Evolutionary conservation across 208 protist genomes (phyloP).

Genomic region (Acanthamoeba healyi): DNA sequence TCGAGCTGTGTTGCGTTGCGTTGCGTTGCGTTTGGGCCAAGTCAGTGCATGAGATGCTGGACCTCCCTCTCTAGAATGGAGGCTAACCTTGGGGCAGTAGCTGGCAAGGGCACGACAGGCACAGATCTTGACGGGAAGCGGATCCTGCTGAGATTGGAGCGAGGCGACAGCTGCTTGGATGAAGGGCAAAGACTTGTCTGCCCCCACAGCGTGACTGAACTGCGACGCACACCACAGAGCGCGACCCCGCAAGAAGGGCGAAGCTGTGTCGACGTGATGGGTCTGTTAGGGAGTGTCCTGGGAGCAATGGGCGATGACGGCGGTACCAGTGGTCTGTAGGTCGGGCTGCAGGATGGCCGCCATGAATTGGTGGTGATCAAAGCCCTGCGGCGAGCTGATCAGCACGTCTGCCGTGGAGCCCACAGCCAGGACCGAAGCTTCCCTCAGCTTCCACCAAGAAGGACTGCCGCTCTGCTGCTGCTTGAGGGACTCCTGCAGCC

Average conservation of each 20-base stretch:
- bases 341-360: constrained; percentile 16
- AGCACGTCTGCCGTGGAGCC: constrained; percentile 28
- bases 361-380: background rate
- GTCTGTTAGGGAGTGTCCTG: background rate
- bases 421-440: constrained; percentile 42
- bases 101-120: constrained; percentile 64
- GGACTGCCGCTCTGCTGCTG: constrained; percentile 19
- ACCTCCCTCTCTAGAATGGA: background rate
- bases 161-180: constrained; percentile 28
- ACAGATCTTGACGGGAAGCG: constrained; percentile 64
- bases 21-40: background rate
- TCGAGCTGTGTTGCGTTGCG: too few relatives aligned
- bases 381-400: background rate
- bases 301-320: too few relatives aligned
- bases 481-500: background rate
- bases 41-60: background rate
- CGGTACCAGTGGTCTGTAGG: constrained; percentile 40
- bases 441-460: constrained; percentile 70
- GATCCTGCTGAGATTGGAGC: constrained; percentile 34
- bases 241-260: constrained; percentile 57
- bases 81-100: constrained; percentile 66
- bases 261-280: background rate
- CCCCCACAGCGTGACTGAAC: constrained; percentile 6
- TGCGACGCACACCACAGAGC: constrained; percentile 68
- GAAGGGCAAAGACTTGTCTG: constrained; percentile 61